These are phyloP conservation scores for Puccinia novopanici DNA, from an alignment of 1,284 basidiomycete genomes.

Conservation along the genomic window DNA sequence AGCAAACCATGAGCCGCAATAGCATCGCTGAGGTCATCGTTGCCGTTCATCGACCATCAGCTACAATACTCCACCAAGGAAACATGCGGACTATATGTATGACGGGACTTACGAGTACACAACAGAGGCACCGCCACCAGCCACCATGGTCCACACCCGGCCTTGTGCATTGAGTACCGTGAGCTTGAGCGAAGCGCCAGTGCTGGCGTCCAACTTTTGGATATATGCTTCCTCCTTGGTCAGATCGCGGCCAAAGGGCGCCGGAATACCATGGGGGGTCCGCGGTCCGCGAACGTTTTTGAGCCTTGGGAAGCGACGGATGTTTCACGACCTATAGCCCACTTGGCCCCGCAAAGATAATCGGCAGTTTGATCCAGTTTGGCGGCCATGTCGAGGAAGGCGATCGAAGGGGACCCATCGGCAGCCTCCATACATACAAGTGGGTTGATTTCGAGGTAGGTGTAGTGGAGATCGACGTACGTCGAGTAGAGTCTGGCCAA, in stretches of 20 bases:
- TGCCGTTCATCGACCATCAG: too few relatives aligned
- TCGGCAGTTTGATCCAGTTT: slow-evolving; percentile 99
- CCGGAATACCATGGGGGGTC: slow-evolving; percentile 86
- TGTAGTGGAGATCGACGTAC: slow-evolving; percentile 96
- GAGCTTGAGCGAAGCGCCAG: slow-evolving; percentile 95
- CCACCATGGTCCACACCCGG: slow-evolving; percentile 99
- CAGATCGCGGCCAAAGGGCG: slow-evolving; percentile 94
- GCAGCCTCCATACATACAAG: slow-evolving; percentile 88
- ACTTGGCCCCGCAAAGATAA: slow-evolving; percentile 96
- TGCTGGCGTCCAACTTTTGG: slow-evolving; percentile 93
- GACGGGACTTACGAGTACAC: slow-evolving; percentile 66
- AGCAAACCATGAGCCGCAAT: slow-evolving; percentile 93
- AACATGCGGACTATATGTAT: not conserved
- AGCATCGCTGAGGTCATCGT: slow-evolving; percentile 70
- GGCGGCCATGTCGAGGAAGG: slow-evolving; percentile 99
- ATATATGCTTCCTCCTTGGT: slow-evolving; percentile 99
- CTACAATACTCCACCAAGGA: too few relatives aligned
- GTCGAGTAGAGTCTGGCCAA: slow-evolving; percentile 92
- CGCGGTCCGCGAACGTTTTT: slow-evolving; percentile 79
- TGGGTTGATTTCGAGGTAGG: slow-evolving; percentile 99
- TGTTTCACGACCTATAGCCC: slow-evolving; percentile 93
- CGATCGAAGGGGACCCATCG: slow-evolving; percentile 74
- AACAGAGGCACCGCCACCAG: slow-evolving; percentile 75
- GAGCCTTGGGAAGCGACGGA: slow-evolving; percentile 64
- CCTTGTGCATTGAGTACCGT: slow-evolving; percentile 94